Conservation (phyloP, 345 rosid species). For the Ricinus communis region DNA sequence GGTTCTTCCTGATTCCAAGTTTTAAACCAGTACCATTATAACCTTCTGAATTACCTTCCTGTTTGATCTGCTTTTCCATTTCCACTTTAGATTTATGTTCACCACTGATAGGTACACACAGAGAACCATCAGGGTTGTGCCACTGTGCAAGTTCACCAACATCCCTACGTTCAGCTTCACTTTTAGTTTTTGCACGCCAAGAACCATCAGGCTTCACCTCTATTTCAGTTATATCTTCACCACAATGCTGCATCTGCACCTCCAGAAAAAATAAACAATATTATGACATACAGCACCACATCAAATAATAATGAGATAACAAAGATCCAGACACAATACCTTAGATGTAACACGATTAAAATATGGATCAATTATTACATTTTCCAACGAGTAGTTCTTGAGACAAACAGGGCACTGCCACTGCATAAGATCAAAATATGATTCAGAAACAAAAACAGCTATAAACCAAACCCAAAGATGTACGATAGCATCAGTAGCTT, state of each 20-base stretch:
- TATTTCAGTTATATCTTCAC: constrained; percentile 80
- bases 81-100: constrained; percentile 54
- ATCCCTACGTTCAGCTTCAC: constrained; percentile 71
- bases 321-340: constrained; percentile 40
- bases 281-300: background rate
- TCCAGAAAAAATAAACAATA: constrained; percentile 19
- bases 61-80: constrained; percentile 51
- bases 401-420: constrained; percentile 99
- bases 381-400: constrained; percentile 84
- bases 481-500: constrained; percentile 27
- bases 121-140: constrained; percentile 79
- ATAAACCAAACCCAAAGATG: background rate
- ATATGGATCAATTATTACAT: constrained; percentile 82
- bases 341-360: constrained; percentile 81
- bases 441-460: constrained; percentile 17
- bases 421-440: constrained; percentile 47
- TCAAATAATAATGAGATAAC: constrained; percentile 6
- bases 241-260: constrained; percentile 74
- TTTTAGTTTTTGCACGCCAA: constrained; percentile 89
- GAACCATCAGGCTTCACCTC: constrained; percentile 95
- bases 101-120: constrained; percentile 38
- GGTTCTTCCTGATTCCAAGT: constrained; percentile 84
- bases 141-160: constrained; percentile 78
- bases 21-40: constrained; percentile 59
- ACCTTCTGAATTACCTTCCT: constrained; percentile 75